A percentile compares a stretch with the other conserved stretches of the same genome.
Evolutionary conservation across 1,284 basidiomycete genomes (phyloP).

Genomic region (Microbotryum scabiosae): DNA sequence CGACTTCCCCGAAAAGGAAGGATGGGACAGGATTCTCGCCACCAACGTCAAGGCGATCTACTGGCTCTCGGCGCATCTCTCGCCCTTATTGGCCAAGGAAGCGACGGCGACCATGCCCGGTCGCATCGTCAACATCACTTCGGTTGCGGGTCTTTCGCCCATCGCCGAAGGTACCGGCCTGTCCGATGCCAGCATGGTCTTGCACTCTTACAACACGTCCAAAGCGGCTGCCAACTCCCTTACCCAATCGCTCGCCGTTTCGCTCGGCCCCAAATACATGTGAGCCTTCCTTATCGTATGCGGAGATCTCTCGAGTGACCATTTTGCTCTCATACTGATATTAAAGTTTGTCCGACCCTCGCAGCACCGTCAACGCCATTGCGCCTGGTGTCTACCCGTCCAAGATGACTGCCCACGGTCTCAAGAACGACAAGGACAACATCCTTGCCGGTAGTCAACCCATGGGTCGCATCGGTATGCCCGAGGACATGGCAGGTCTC

Average conservation of each 20-base stretch:
- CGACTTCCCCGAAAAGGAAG: constrained; percentile 56
- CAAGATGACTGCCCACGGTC: constrained; percentile 74
- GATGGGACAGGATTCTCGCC: constrained; percentile 73
- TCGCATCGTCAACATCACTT: constrained; percentile 73
- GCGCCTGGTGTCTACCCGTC: constrained; percentile 59
- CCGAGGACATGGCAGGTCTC: constrained; percentile 42
- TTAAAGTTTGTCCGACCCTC: too few relatives aligned
- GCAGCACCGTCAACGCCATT: constrained; percentile 64
- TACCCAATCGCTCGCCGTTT: constrained; percentile 61
- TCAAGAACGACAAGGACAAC: constrained; percentile 54
- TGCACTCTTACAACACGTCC: constrained; percentile 50
- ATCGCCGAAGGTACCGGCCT: constrained; percentile 45
- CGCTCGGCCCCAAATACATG: constrained; percentile 54
- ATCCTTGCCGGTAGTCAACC: constrained; percentile 10
- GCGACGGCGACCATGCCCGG: constrained; percentile 59
- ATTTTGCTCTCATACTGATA: background rate
- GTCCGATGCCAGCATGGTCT: constrained; percentile 47
- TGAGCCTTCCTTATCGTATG: constrained; percentile 48
- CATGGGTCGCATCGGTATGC: constrained; percentile 37
- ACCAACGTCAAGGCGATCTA: constrained; percentile 72
- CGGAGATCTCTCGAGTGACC: constrained; percentile 11
- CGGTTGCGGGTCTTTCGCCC: constrained; percentile 56
- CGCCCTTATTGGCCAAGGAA: constrained; percentile 58
- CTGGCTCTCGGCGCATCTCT: constrained; percentile 43
- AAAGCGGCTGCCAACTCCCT: constrained; percentile 61